Conservation (phyloP, 1,284 basidiomycete species). For the Ustilago xerochloae region DNA sequence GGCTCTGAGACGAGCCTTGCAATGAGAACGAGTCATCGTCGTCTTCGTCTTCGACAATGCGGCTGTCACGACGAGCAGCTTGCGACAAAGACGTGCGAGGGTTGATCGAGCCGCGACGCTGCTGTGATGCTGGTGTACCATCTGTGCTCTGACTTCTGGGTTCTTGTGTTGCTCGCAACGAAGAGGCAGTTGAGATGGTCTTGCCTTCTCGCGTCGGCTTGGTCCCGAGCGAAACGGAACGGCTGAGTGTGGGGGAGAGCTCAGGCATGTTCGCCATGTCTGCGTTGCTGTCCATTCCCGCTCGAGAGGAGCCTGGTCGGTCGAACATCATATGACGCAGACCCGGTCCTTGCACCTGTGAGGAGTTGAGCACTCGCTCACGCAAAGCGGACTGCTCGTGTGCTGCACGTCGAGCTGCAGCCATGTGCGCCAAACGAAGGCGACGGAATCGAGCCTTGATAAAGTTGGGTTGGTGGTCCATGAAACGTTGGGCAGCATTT, state of each 20-base stretch:
- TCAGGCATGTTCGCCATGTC: constrained; percentile 26
- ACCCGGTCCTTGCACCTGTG: constrained; percentile 42
- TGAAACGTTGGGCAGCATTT: constrained; percentile 41
- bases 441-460: constrained; percentile 56
- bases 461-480: constrained; percentile 57
- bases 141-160: constrained; percentile 33
- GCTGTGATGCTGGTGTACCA: constrained; percentile 1
- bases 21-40: constrained; percentile 7
- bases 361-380: constrained; percentile 57
- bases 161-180: constrained; percentile 13
- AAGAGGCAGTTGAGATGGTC: constrained; percentile 28
- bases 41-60: constrained; percentile 16
- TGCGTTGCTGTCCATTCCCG: constrained; percentile 24
- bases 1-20: constrained; percentile 14
- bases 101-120: constrained; percentile 16
- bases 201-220: constrained; percentile 22
- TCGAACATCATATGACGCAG: constrained; percentile 60
- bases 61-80: constrained; percentile 1
- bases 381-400: constrained; percentile 57
- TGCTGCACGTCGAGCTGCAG: constrained; percentile 56
- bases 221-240: constrained; percentile 25
- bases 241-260: constrained; percentile 28
- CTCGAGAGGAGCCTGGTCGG: constrained; percentile 26
- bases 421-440: constrained; percentile 57
- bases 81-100: constrained; percentile 7